These are phyloP conservation scores for Achaetomiella virescens DNA, from an alignment of 495 filamentous ascomycete species.

Conservation along the genomic window DNA sequence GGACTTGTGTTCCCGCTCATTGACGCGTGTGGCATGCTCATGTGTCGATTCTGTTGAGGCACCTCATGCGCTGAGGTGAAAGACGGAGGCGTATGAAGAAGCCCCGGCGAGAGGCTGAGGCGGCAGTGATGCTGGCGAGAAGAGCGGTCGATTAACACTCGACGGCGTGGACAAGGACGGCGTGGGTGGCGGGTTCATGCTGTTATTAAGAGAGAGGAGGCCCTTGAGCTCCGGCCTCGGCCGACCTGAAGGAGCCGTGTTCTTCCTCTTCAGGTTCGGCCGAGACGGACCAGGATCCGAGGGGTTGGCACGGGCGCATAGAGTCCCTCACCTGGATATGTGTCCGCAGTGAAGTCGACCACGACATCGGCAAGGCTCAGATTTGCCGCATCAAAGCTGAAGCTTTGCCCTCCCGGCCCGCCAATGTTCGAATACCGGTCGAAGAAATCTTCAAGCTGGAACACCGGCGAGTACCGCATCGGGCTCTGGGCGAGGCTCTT, in stretches of 20 bases:
- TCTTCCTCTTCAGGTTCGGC: constrained; percentile 40
- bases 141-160: constrained; percentile 26
- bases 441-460: constrained; percentile 81
- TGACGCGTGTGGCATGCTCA: constrained; percentile 18
- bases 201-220: constrained; percentile 19
- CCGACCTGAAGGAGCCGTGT: constrained; percentile 23
- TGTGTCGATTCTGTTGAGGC: constrained; percentile 10
- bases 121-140: constrained; percentile 25
- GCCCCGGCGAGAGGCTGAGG: constrained; percentile 26
- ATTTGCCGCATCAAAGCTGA: constrained; percentile 47
- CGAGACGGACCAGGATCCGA: constrained; percentile 19
- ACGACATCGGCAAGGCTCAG: constrained; percentile 48
- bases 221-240: constrained; percentile 31
- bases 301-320: constrained; percentile 33
- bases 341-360: constrained; percentile 43
- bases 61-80: constrained; percentile 20
- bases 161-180: constrained; percentile 27
- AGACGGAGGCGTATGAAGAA: constrained; percentile 28
- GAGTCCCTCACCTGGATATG: constrained; percentile 39
- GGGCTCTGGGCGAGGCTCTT: constrained; percentile 55
- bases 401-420: constrained; percentile 34
- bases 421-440: constrained; percentile 60
- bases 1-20: constrained; percentile 15
- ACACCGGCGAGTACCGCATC: constrained; percentile 65
- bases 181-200: constrained; percentile 21